Evolutionary conservation across 192 early-diverging fungal genomes (phyloP).

Genomic region (Coemansia sp.): DNA sequence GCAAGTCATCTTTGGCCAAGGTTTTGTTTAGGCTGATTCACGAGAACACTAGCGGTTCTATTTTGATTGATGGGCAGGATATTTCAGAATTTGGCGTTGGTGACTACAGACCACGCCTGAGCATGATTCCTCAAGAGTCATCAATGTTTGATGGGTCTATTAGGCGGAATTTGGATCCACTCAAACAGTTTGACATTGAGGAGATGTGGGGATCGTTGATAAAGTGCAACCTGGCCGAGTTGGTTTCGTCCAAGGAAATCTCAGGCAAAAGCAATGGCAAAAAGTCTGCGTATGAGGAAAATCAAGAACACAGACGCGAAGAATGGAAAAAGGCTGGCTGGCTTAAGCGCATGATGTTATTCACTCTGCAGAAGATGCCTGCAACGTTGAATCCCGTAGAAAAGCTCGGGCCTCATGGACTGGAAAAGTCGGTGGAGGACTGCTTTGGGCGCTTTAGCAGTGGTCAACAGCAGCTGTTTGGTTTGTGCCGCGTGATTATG

Average conservation of each 20-base stretch:
- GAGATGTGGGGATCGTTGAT: conserved; percentile 17
- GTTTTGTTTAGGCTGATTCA: conserved; percentile 63
- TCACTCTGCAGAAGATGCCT: background rate
- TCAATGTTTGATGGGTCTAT: conserved; percentile 62
- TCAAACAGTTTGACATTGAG: conserved; percentile 23
- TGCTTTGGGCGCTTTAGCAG: conserved; percentile 42
- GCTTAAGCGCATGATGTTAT: background rate
- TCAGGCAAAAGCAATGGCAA: background rate
- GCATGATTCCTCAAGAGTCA: conserved; percentile 64
- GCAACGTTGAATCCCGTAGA: background rate
- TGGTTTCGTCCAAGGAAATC: background rate
- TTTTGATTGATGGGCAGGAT: conserved; percentile 80
- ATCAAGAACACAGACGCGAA: background rate
- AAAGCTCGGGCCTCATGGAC: background rate
- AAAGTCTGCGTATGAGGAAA: background rate
- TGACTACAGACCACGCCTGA: conserved; percentile 53
- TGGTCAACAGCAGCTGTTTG: conserved; percentile 65
- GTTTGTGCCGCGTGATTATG: conserved; percentile 60
- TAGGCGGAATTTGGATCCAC: conserved; percentile 67
- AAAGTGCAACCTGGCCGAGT: conserved; percentile 11
- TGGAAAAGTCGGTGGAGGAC: background rate
- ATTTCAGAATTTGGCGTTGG: conserved; percentile 66
- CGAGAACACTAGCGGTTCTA: conserved; percentile 53
- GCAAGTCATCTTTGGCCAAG: conserved; percentile 61
- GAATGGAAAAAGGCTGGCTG: background rate